These are phyloP conservation scores for Microstegium vimineum DNA, from an alignment of 176 grass and related monocot genomes.

Conservation along the genomic window DNA sequence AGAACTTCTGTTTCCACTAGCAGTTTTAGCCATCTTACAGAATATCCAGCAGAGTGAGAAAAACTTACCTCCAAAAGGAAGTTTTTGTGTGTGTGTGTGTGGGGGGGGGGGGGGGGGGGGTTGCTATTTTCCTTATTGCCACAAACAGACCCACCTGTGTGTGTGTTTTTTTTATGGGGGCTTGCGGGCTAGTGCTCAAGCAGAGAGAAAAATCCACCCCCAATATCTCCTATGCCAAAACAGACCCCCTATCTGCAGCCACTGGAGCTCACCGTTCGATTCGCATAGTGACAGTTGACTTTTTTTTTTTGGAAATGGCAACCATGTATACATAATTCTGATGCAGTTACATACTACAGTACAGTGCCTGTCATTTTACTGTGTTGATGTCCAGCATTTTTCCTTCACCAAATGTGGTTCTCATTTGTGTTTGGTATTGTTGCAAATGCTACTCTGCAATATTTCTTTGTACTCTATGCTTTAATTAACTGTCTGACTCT, in stretches of 20 bases:
- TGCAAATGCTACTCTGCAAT: neutral
- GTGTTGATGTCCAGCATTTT: neutral
- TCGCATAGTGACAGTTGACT: neutral
- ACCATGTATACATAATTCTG: neutral
- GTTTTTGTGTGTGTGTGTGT: too few relatives aligned
- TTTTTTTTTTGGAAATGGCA: neutral
- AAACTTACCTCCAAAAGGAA: neutral
- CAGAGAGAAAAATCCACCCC: neutral
- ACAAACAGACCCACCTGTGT: neutral
- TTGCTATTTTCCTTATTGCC: too few relatives aligned
- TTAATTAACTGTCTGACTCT: neutral
- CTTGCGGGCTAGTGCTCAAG: neutral
- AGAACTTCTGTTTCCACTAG: neutral
- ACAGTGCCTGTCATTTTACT: neutral
- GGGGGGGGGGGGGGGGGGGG: too few relatives aligned
- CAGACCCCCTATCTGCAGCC: neutral
- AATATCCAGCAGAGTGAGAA: neutral
- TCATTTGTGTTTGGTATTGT: neutral
- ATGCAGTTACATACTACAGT: neutral
- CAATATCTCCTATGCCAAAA: neutral
- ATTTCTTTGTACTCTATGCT: neutral
- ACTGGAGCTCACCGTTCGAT: neutral
- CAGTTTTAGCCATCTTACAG: slow-evolving; percentile 15
- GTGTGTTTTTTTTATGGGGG: neutral
- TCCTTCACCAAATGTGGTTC: neutral